Conservation (phyloP, 2,329 filamentous ascomycete species). For the Fusarium solani-melongenae region DNA sequence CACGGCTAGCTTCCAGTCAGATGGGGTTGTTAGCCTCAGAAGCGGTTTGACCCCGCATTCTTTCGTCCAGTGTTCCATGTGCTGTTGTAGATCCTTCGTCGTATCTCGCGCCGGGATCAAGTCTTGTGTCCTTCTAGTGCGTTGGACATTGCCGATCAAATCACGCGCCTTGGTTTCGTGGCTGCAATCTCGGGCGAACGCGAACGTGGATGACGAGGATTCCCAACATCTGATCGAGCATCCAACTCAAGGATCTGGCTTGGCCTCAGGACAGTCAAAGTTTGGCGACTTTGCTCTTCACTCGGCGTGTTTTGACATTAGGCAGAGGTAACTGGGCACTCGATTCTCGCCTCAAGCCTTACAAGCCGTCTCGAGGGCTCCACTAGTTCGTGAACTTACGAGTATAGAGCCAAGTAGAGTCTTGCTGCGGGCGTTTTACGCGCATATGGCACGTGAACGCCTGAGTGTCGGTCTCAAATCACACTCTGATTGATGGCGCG, state of each 20-base stretch:
- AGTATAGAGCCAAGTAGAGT: not conserved
- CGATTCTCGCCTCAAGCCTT: not conserved
- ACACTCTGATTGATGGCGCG: not conserved
- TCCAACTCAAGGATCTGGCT: not conserved
- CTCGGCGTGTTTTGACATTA: not conserved
- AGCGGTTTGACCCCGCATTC: not conserved
- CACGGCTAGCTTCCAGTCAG: not conserved
- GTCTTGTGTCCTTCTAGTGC: not conserved
- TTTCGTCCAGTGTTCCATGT: not conserved
- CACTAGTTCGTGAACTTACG: not conserved
- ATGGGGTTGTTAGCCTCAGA: not conserved
- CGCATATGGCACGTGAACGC: not conserved
- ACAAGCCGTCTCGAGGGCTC: not conserved
- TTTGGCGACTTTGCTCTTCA: not conserved
- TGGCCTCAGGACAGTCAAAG: not conserved
- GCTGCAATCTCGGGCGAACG: not conserved
- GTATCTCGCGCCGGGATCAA: not conserved
- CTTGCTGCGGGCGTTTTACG: not conserved
- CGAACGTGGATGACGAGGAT: not conserved
- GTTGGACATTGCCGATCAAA: not conserved
- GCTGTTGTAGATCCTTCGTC: not conserved
- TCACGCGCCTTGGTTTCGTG: not conserved
- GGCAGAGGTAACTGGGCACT: not conserved
- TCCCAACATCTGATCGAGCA: not conserved
- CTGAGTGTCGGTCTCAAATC: not conserved